Evolutionary conservation across 257 asterid species (phyloP), one percentile per base, ranked within the genome.

Genomic region (Primulina eburnea): DNA sequence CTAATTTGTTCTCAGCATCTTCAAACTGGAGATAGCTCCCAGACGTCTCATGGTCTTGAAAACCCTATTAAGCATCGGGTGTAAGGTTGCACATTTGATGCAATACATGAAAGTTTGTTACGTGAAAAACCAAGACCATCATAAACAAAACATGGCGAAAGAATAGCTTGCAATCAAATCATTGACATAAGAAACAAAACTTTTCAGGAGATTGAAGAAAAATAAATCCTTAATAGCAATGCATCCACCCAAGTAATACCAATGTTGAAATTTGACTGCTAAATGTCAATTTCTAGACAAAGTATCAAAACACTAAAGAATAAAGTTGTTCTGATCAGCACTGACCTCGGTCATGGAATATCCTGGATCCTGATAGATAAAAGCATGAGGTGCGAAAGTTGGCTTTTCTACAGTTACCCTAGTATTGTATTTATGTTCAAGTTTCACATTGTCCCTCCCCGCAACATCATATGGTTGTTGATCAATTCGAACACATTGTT

Each of bases 1-100:
- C 52, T 67, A 57, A 68, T 37, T 75, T 69, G 69, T 74, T 69
- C 60, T 62, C 80, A 76, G 73, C 81, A 78, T 82, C 90, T 67
- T 86, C 92, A 80, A 85, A 89, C 73, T 88, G 89, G 82, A 85
- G 90, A 77, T 86, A 80, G 47, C 88, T 87, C 68, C 89, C 77
- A 70, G 75, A 77, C 9, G 82, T 67, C 50, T 87, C 89, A 70
- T 77, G 85, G 58, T 75, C 77, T 34, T 71, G 86, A 72, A 73
- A 74, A 75, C 80, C 88, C 94, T 90, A 43, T 43, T 4, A 43
- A 43, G n/a, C 30, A 28, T 28, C 30, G 30, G 30, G 30, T 28
- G 30, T 3, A 28, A 28, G 30, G 30, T 28, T 28, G 30, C 30
- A 28, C 30, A 28, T 28, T 28, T 28, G 30, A 28, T 28, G 30